These are phyloP conservation scores for Malus sylvestris DNA, from an alignment of 306 rosid genomes.

Conservation along the genomic window DNA sequence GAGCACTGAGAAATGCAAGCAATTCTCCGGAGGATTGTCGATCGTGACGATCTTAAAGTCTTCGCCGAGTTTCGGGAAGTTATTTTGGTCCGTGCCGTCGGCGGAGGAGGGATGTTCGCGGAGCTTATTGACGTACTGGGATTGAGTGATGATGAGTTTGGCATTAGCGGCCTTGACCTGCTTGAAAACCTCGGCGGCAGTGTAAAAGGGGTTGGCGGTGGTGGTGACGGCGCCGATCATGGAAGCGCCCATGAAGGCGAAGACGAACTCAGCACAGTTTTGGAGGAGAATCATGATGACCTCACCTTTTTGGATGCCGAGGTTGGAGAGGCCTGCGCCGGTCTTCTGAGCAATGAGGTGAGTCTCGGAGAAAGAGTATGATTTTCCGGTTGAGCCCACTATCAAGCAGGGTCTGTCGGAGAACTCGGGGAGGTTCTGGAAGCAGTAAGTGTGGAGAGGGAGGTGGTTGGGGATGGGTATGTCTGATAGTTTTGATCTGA, in stretches of 20 bases:
- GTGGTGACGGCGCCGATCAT: slow-evolving; percentile 72
- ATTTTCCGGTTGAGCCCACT: slow-evolving; percentile 49
- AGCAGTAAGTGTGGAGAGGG: slow-evolving; percentile 69
- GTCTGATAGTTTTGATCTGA: slow-evolving; percentile 64
- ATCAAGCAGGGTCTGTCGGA: slow-evolving; percentile 60
- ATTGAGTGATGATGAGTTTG: slow-evolving; percentile 59
- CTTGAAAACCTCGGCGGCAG: slow-evolving; percentile 61
- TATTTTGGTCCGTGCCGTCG: background rate
- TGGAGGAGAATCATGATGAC: slow-evolving; percentile 74
- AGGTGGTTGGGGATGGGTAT: slow-evolving; percentile 61
- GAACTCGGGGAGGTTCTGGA: slow-evolving; percentile 29
- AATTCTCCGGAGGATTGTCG: slow-evolving; percentile 61
- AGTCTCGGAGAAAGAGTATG: slow-evolving; percentile 49
- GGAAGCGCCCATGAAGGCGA: slow-evolving; percentile 68
- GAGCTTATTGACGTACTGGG: slow-evolving; percentile 57
- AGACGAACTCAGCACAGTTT: slow-evolving; percentile 57
- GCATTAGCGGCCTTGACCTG: slow-evolving; percentile 40
- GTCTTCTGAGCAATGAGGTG: slow-evolving; percentile 24
- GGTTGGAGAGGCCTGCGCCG: slow-evolving; percentile 48
- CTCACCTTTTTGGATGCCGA: slow-evolving; percentile 55
- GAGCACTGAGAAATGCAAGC: slow-evolving; percentile 60
- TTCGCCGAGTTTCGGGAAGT: slow-evolving; percentile 25
- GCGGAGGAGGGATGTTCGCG: background rate
- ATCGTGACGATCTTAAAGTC: slow-evolving; percentile 41
- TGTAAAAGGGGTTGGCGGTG: slow-evolving; percentile 76